Percentiles rank a stretch among this genome's conserved stretches.
Evolutionary conservation across 2,329 filamentous ascomycete species (phyloP).

Genomic region (Zasmidium cellare): DNA sequence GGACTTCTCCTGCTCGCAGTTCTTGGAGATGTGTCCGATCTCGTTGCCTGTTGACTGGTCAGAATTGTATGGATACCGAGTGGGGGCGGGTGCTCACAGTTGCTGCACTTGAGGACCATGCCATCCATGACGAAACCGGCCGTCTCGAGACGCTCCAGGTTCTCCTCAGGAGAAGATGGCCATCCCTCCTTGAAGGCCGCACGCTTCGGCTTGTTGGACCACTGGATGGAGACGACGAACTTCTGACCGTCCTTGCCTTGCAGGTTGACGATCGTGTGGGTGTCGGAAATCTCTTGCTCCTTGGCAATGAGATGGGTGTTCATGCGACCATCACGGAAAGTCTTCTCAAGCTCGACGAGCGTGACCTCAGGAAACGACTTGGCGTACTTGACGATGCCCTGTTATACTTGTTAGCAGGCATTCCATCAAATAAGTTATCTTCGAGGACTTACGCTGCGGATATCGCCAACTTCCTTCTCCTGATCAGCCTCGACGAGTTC

Average conservation of each 20-base stretch:
- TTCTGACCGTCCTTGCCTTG: slow-evolving; percentile 61
- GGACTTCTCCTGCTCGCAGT: slow-evolving; percentile 50
- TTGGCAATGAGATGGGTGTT: slow-evolving; percentile 64
- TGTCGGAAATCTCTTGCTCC: slow-evolving; percentile 53
- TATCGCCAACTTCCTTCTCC: slow-evolving; percentile 61
- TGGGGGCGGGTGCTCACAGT: slow-evolving; percentile 39
- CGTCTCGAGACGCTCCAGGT: slow-evolving; percentile 52
- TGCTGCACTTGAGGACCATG: slow-evolving; percentile 51
- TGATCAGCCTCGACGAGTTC: slow-evolving; percentile 54
- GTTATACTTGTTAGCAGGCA: slow-evolving; percentile 5
- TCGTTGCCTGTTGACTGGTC: slow-evolving; percentile 25
- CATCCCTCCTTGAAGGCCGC: slow-evolving; percentile 48
- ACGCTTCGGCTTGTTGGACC: slow-evolving; percentile 48
- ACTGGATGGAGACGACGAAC: slow-evolving; percentile 53
- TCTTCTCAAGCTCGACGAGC: slow-evolving; percentile 61
- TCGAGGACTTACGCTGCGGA: slow-evolving; percentile 53
- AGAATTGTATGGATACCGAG: background rate
- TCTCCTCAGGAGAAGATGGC: slow-evolving; percentile 52
- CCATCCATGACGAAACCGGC: slow-evolving; percentile 54
- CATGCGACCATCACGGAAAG: slow-evolving; percentile 57
- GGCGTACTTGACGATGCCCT: slow-evolving; percentile 54
- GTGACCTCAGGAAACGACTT: slow-evolving; percentile 61
- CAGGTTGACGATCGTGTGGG: slow-evolving; percentile 70
- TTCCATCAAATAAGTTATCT: background rate
- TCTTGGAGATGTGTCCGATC: slow-evolving; percentile 44